These are phyloP conservation scores for Cladobotryum protrusum DNA, from an alignment of 2,329 filamentous ascomycete species.

Conservation along the genomic window DNA sequence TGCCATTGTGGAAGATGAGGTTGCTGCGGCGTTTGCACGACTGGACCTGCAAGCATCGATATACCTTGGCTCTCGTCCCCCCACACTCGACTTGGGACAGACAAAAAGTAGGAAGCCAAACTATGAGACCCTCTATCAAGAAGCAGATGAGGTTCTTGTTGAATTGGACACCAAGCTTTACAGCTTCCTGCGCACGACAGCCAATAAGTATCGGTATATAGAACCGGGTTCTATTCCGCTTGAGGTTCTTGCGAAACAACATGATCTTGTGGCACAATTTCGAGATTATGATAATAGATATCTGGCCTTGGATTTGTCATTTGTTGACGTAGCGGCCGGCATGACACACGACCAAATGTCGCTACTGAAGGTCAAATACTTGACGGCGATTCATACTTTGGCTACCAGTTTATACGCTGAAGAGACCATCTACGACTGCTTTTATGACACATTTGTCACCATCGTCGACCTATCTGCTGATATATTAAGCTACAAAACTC, in stretches of 20 bases:
- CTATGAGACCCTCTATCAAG: background rate
- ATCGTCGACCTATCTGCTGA: constrained; percentile 7
- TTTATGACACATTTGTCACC: constrained; percentile 7
- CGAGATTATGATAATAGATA: constrained; percentile 4
- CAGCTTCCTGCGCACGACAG: constrained; percentile 1
- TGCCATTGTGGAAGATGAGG: constrained; percentile 7
- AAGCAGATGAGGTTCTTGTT: background rate
- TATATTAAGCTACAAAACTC: background rate
- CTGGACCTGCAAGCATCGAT: constrained; percentile 12
- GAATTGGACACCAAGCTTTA: background rate
- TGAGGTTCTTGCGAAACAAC: constrained; percentile 4
- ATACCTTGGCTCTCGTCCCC: constrained; percentile 11
- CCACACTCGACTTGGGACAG: constrained; percentile 4
- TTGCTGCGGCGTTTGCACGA: constrained; percentile 10
- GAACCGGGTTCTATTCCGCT: constrained; percentile 5
- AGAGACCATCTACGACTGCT: constrained; percentile 12
- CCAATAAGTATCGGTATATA: constrained; percentile 9
- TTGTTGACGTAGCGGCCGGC: background rate
- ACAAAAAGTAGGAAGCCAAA: background rate
- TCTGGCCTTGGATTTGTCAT: background rate
- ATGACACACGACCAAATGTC: constrained; percentile 2
- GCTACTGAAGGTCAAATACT: constrained; percentile 12
- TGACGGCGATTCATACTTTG: constrained; percentile 8
- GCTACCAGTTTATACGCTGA: constrained; percentile 10
- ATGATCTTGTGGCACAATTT: constrained; percentile 7